phyloP scores from a whole-genome alignment of 176 grass and related monocot species.

The Eremochloa ophiuroides region DNA sequence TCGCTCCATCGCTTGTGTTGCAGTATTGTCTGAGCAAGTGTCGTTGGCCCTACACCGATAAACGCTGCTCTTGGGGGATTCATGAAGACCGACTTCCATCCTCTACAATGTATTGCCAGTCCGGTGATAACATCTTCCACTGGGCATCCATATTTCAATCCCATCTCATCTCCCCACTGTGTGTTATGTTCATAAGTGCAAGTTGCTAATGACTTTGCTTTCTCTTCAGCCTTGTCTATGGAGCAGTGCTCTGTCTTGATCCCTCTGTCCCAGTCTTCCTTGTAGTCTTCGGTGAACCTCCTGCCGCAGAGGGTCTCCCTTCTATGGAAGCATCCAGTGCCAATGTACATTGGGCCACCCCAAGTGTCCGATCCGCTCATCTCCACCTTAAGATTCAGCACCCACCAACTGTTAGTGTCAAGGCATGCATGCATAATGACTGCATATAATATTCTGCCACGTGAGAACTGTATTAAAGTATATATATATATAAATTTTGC shows the following conservation, averaged over 20 bases:
- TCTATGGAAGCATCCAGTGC: conserved; percentile 80
- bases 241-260: background rate
- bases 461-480: conserved; percentile 8
- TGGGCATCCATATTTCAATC: conserved; percentile 60
- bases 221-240: conserved; percentile 40
- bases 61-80: conserved; percentile 52
- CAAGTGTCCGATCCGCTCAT: conserved; percentile 41
- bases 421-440: background rate
- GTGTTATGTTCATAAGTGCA: conserved; percentile 64
- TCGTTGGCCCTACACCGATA: conserved; percentile 57
- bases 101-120: conserved; percentile 69
- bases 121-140: conserved; percentile 81
- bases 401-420: background rate
- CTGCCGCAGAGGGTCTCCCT: conserved; percentile 63
- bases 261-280: conserved; percentile 50
- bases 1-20: conserved; percentile 91
- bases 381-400: conserved; percentile 55
- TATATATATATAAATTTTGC: background rate
- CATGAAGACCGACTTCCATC: conserved; percentile 59
- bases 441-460: background rate
- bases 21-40: conserved; percentile 56
- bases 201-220: conserved; percentile 38
- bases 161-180: conserved; percentile 64
- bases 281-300: conserved; percentile 46
- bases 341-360: conserved; percentile 60